Percentiles rank a stretch among this genome's conserved stretches.
Evolutionary conservation across 2,329 filamentous ascomycete genomes (phyloP).

Genomic region (Cytospora schulzeri): DNA sequence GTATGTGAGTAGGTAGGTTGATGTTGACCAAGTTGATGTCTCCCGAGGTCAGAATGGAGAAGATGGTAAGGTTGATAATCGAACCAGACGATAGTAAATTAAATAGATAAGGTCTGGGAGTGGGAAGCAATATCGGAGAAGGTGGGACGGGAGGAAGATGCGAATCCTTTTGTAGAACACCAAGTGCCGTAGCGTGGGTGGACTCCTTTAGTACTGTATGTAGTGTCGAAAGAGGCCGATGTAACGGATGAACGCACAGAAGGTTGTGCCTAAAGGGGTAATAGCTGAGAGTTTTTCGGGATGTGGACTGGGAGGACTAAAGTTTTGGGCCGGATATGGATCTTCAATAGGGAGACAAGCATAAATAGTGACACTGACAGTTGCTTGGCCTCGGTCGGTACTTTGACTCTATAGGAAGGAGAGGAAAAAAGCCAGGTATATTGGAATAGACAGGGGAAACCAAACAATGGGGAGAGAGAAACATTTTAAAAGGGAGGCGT

Average conservation of each 20-base stretch:
- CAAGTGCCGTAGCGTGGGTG: constrained; percentile 23
- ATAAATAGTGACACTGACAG: constrained; percentile 35
- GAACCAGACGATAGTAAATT: constrained; percentile 1
- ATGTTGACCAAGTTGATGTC: background rate
- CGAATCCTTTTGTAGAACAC: constrained; percentile 26
- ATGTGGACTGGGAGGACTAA: constrained; percentile 21
- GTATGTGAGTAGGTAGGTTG: background rate
- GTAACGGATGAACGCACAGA: constrained; percentile 25
- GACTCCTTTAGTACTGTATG: constrained; percentile 13
- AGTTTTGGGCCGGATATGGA: constrained; percentile 22
- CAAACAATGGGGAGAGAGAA: constrained; percentile 35
- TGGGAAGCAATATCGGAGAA: constrained; percentile 4
- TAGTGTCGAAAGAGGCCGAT: constrained; percentile 13
- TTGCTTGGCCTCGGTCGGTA: constrained; percentile 34
- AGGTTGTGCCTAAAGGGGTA: constrained; percentile 27
- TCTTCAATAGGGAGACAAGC: constrained; percentile 25
- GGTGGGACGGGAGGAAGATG: constrained; percentile 21
- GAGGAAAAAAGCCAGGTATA: constrained; percentile 22
- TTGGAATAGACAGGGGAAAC: constrained; percentile 29
- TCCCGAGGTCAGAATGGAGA: background rate
- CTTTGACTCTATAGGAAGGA: background rate
- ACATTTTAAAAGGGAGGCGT: constrained; percentile 32
- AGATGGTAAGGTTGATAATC: background rate
- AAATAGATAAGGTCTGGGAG: constrained; percentile 5
- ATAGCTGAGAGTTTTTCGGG: constrained; percentile 26